Evolutionary conservation across 257 asterid species (phyloP), one percentile per base, ranked within the genome.

Genomic region (Capsicum rhomboideum): DNA sequence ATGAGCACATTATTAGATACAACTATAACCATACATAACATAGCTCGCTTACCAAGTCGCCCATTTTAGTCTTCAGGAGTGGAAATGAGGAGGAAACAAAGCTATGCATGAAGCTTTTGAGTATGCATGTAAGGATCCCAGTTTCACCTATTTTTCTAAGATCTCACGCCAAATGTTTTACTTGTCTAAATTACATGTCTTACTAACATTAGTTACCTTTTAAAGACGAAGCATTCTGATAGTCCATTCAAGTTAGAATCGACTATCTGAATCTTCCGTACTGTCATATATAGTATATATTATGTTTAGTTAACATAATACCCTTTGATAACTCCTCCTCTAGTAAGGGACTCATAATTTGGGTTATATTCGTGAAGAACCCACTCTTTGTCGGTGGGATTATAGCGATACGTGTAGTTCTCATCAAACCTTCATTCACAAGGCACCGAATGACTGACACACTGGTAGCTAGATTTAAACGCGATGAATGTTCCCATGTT

Each of bases 401-500:
- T 88, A 82, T 84, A 90, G 31, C 83, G 61, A 20, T 93, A 94
- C 0, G 92, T 90, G 20, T 78, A 77, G 0, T 77, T 75, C 52
- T 93, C 92, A 17, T 94, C 95, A n/a, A 93, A 94, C 72, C 86
- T 88, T 97, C 97, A 94, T 0, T 91, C 90, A 21, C 96, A 94
- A 0, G 84, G 42, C 2, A 63, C 82, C 49, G 44, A 10, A 2
- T 78, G 84, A 0, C 40, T 23, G 13, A 67, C 56, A 86, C 95
- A 91, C 23, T 80, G 68, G n/a, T 92, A 90, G 88, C 82, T 79
- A 72, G 79, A 89, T 26, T 58, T 85, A 86, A 69, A 93, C 14
- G 90, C 96, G 0, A 91, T 85, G 6, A 93, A 92, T 0, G 93
- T 93, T 69, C 98, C 96, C 92, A 94, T 90, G 29, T 94, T 93